These are phyloP conservation scores for Chrysophaeum taylorii DNA, from an alignment of 352 stramenopile species.

Conservation along the genomic window DNA sequence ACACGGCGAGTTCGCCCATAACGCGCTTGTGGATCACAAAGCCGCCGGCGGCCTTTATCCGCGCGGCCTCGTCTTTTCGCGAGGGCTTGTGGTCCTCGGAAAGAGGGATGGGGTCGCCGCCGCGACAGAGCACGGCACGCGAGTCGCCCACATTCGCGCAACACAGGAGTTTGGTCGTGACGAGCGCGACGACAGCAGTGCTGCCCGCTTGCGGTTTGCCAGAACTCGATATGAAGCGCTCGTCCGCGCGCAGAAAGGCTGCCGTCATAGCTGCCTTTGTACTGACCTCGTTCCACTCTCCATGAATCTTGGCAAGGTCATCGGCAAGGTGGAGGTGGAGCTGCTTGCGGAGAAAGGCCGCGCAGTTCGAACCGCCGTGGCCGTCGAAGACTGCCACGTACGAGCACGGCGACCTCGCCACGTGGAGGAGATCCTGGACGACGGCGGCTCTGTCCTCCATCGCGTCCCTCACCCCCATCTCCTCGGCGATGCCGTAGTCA, in stretches of 20 bases:
- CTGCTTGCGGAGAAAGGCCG: slow-evolving; percentile 62
- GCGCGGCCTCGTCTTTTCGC: slow-evolving; percentile 77
- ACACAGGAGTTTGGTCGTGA: slow-evolving; percentile 79
- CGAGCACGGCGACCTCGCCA: slow-evolving; percentile 51
- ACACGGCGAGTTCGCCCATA: slow-evolving; percentile 79
- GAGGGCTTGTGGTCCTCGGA: slow-evolving; percentile 92
- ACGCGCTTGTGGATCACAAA: slow-evolving; percentile 77
- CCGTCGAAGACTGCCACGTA: slow-evolving; percentile 93
- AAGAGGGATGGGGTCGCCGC: slow-evolving; percentile 66
- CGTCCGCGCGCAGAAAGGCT: slow-evolving; percentile 54
- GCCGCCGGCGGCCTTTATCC: slow-evolving; percentile 68
- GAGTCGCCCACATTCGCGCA: slow-evolving; percentile 91
- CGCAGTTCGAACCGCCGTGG: slow-evolving; percentile 82
- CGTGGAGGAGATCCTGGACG: slow-evolving; percentile 66
- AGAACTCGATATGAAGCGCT: slow-evolving; percentile 27
- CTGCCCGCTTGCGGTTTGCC: slow-evolving; percentile 59
- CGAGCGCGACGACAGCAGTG: slow-evolving; percentile 81
- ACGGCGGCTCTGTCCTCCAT: slow-evolving; percentile 92
- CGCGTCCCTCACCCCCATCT: slow-evolving; percentile 78
- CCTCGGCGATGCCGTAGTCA: slow-evolving; percentile 84
- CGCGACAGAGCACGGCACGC: slow-evolving; percentile 77
- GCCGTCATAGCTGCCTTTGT: too few relatives aligned
- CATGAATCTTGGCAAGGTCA: neutral
- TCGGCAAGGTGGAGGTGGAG: slow-evolving; percentile 11
- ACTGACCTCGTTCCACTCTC: too few relatives aligned